Percentiles rank a stretch among this genome's conserved stretches.
Evolutionary conservation across 345 rosid species (phyloP).

Genomic region (Kandelia obovata): DNA sequence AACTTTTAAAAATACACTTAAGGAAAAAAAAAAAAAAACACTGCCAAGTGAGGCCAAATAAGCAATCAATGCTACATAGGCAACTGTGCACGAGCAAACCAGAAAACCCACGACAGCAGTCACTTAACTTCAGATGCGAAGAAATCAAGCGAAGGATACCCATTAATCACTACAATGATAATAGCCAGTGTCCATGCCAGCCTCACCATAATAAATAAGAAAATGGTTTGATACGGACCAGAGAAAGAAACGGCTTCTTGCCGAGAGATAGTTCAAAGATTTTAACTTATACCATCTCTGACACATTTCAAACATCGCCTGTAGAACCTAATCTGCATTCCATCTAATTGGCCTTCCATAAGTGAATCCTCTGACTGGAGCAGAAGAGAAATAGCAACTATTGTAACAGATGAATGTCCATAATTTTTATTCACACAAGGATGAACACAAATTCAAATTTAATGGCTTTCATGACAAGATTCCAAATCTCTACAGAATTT

Average conservation of each 20-base stretch:
- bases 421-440: too few relatives aligned
- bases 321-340: too few relatives aligned
- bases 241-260: background rate
- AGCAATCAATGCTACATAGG: constrained; percentile 59
- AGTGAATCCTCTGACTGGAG: too few relatives aligned
- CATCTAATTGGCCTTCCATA: too few relatives aligned
- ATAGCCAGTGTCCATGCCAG: constrained; percentile 84
- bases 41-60: constrained; percentile 55
- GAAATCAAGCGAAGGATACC: constrained; percentile 46
- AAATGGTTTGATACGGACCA: constrained; percentile 5
- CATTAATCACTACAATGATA: constrained; percentile 76
- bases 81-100: constrained; percentile 51
- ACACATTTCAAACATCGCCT: too few relatives aligned
- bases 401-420: too few relatives aligned
- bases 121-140: constrained; percentile 7
- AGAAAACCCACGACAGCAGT: constrained; percentile 37
- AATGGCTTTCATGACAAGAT: too few relatives aligned
- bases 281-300: too few relatives aligned
- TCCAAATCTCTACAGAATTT: too few relatives aligned
- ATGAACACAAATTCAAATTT: too few relatives aligned
- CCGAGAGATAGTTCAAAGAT: background rate
- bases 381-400: too few relatives aligned
- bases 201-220: constrained; percentile 38
- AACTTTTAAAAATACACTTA: too few relatives aligned
- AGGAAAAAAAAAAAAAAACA: background rate